These are phyloP conservation scores for Stenogyne calaminthoides DNA, from an alignment of 305 asterid species.

Conservation along the genomic window DNA sequence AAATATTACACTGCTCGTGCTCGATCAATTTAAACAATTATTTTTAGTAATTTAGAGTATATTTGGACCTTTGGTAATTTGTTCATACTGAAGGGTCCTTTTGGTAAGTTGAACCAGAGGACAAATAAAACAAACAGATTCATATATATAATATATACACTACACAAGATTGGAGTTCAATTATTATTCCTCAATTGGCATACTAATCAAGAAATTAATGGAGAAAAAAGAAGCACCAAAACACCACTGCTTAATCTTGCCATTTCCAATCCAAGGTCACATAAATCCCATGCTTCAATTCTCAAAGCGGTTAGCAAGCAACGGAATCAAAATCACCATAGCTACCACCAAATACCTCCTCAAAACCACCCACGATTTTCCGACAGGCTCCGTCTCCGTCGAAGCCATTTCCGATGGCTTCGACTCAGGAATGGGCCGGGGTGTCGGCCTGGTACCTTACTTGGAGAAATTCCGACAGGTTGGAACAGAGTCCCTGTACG, in stretches of 20 bases:
- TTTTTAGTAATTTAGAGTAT: too few species aligned
- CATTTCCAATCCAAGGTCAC: constrained; percentile 53
- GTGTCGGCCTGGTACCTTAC: not conserved
- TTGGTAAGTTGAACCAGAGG: too few species aligned
- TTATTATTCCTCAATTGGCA: not conserved
- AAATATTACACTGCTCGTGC: too few species aligned
- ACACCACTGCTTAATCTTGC: constrained; percentile 38
- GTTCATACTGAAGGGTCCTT: too few species aligned
- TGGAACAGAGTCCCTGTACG: constrained; percentile 7
- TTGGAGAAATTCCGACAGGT: constrained; percentile 2
- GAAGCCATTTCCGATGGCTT: constrained; percentile 21
- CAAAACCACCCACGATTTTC: not conserved
- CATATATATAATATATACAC: too few species aligned
- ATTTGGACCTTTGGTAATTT: too few species aligned
- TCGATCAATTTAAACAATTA: too few species aligned
- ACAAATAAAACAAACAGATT: too few species aligned
- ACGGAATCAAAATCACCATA: constrained; percentile 37
- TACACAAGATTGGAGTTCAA: not conserved
- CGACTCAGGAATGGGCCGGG: not conserved
- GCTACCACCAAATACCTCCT: constrained; percentile 15
- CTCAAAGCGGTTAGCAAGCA: constrained; percentile 42
- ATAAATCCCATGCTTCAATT: constrained; percentile 55
- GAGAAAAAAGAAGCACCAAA: constrained; percentile 2
- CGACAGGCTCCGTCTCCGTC: constrained; percentile 17
- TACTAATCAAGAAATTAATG: not conserved